Evolutionary conservation across 2,329 filamentous ascomycete genomes (phyloP).

Genomic region (Pezicula rhizophila): DNA sequence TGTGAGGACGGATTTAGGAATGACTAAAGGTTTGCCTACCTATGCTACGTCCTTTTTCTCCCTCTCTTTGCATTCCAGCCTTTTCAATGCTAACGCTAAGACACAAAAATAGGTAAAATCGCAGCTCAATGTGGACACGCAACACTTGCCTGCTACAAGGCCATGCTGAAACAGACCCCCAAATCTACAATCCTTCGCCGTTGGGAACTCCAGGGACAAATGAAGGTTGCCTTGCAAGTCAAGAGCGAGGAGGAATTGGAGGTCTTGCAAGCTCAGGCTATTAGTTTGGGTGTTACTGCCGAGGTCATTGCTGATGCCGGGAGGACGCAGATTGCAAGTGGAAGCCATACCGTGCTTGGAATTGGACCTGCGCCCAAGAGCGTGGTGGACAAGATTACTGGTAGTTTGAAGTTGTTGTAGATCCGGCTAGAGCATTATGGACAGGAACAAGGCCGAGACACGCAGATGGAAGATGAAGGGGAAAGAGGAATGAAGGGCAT

Average conservation of each 20-base stretch:
- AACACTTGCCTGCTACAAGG: constrained; percentile 96
- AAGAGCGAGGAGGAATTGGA: constrained; percentile 82
- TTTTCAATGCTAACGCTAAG: constrained; percentile 2
- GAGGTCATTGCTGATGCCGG: constrained; percentile 94
- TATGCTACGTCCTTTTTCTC: not conserved
- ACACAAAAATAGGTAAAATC: constrained; percentile 69
- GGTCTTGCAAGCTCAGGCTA: constrained; percentile 67
- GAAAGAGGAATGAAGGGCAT: too few relatives aligned
- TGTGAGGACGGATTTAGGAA: constrained; percentile 88
- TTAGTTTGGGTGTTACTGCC: constrained; percentile 78
- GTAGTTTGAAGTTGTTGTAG: constrained; percentile 75
- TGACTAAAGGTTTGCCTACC: constrained; percentile 76
- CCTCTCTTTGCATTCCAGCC: constrained; percentile 3
- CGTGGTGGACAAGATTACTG: constrained; percentile 79
- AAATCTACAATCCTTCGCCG: constrained; percentile 62
- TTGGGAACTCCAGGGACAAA: constrained; percentile 84
- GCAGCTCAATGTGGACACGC: constrained; percentile 92
- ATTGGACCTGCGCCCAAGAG: constrained; percentile 78
- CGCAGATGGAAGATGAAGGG: too few relatives aligned
- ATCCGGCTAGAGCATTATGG: constrained; percentile 12
- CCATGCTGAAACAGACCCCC: constrained; percentile 51
- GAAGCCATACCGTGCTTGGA: constrained; percentile 87
- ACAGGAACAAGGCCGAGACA: too few relatives aligned
- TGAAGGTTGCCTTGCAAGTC: constrained; percentile 87
- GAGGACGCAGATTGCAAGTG: constrained; percentile 89